Evolutionary conservation across 331 rosid genomes (phyloP), one percentile per base, ranked within the genome.

Genomic region (Spiraea crenata): DNA sequence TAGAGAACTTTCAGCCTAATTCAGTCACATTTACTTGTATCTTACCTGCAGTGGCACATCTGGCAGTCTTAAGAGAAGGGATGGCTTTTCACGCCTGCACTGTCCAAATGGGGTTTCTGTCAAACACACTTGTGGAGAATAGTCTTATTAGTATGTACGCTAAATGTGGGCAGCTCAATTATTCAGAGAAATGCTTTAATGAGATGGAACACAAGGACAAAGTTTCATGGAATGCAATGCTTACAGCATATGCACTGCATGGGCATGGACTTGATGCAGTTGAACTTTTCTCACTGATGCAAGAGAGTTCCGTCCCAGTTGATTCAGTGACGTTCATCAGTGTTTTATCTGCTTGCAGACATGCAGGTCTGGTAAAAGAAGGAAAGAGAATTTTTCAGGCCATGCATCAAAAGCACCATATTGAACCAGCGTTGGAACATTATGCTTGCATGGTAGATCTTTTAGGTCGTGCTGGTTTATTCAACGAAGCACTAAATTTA

Each of bases 401-500:
- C 55, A 90, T 90, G 90, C 9, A 46, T 40, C 85, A 80, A 77
- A 76, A 80, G 31, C 82, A 83, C 75, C 71, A 68, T 57, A 40
- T 79, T 69, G 84, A 84, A 74, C 90, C 92, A 34, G 79, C 71
- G 57, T 74, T 86, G 87, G 85, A 82, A 76, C 96, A 88, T 73
- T 88, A 84, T 48, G 96, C 93, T 11, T 90, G 93, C 83, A 74
- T 90, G 91, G 82, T 85, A 38, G 91, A 88, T 81, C 96, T 90
- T 75, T 71, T 87, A 14, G 81, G 92, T 62, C 67, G 86, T 68
- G 87, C 88, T 52, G 88, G 87, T 57, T 81, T 90, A 64, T 90
- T 82, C 38, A 85, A 85, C 39, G 93, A 90, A 79, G 75, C 77
- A 54, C 25, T 54, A 63, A 63, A 62, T 67, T 77, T 87, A 55